These are phyloP conservation scores for Penicillium aurantiogriseum DNA, from an alignment of 2,329 filamentous ascomycete species.

Conservation along the genomic window DNA sequence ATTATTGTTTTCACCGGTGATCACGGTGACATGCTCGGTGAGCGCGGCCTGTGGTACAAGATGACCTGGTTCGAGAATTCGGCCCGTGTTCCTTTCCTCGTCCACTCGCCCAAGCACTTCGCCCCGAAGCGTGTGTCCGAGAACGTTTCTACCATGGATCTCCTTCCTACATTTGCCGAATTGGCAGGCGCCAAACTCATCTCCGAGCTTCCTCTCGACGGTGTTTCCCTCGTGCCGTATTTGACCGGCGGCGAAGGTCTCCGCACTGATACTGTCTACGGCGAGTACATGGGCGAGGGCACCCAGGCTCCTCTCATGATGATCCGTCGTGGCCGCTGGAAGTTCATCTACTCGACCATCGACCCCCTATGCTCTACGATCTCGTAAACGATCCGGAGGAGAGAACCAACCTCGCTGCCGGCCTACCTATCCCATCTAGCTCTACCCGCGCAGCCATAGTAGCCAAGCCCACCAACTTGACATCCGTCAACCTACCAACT, in stretches of 20 bases:
- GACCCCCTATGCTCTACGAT: conserved; percentile 86
- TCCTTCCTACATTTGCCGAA: conserved; percentile 84
- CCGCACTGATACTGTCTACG: conserved; percentile 79
- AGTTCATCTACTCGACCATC: conserved; percentile 81
- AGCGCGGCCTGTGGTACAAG: conserved; percentile 91
- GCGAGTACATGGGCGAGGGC: conserved; percentile 92
- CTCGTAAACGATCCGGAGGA: conserved; percentile 72
- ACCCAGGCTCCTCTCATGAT: conserved; percentile 88
- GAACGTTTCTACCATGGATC: conserved; percentile 88
- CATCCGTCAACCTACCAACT: conserved; percentile 31
- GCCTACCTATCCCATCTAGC: conserved; percentile 27
- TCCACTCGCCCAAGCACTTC: conserved; percentile 77
- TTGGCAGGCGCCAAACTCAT: conserved; percentile 70
- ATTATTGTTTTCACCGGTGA: conserved; percentile 91
- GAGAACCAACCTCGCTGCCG: conserved; percentile 63
- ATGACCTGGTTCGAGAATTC: conserved; percentile 96
- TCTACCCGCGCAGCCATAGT: conserved; percentile 35
- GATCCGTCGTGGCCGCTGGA: conserved; percentile 87
- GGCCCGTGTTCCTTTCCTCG: conserved; percentile 80
- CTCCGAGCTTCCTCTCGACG: conserved; percentile 77
- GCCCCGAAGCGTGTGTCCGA: conserved; percentile 71
- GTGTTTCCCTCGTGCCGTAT: conserved; percentile 76
- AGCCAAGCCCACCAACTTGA: conserved; percentile 38
- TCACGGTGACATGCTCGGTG: conserved; percentile 93
- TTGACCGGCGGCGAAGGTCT: conserved; percentile 56